Conservation (phyloP, 176 grass and related monocot genomes). For the Aechmea fasciata region DNA sequence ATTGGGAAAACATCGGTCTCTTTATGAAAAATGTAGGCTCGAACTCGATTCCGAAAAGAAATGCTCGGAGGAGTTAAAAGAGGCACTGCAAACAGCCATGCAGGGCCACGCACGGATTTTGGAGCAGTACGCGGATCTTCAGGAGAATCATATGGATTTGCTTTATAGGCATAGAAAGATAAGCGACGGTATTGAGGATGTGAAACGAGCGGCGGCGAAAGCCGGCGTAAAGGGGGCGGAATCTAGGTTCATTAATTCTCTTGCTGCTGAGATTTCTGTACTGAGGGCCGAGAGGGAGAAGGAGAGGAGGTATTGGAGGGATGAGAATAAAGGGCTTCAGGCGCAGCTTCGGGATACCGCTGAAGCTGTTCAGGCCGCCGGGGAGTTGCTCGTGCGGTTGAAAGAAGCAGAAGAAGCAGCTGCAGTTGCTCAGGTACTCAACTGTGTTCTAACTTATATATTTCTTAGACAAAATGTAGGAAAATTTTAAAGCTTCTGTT, state of each 20-base stretch:
- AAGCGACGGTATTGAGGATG: slow-evolving; percentile 70
- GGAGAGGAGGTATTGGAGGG: slow-evolving; percentile 45
- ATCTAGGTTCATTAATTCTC: slow-evolving; percentile 59
- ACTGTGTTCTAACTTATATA: slow-evolving; percentile 7
- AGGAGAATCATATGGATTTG: slow-evolving; percentile 84
- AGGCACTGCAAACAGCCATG: slow-evolving; percentile 85
- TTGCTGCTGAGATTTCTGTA: slow-evolving; percentile 67
- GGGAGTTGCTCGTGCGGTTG: slow-evolving; percentile 71
- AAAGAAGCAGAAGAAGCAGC: slow-evolving; percentile 75
- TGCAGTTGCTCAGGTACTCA: slow-evolving; percentile 48
- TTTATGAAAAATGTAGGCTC: slow-evolving; percentile 34
- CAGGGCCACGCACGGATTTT: slow-evolving; percentile 80
- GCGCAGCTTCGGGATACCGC: slow-evolving; percentile 71
- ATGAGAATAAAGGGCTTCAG: slow-evolving; percentile 73
- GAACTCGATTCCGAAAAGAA: slow-evolving; percentile 80
- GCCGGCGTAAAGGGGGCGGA: slow-evolving; percentile 62
- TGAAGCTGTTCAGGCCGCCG: slow-evolving; percentile 90
- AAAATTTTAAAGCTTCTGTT: not conserved
- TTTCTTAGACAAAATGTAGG: not conserved
- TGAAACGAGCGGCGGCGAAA: slow-evolving; percentile 62
- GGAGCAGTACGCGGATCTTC: slow-evolving; percentile 93
- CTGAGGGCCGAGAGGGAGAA: slow-evolving; percentile 55
- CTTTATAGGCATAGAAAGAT: slow-evolving; percentile 67
- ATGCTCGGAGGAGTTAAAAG: slow-evolving; percentile 77
- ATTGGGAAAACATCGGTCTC: slow-evolving; percentile 51